These are phyloP conservation scores for Hericium alpestre DNA, from an alignment of 768 basidiomycete species.

Conservation along the genomic window DNA sequence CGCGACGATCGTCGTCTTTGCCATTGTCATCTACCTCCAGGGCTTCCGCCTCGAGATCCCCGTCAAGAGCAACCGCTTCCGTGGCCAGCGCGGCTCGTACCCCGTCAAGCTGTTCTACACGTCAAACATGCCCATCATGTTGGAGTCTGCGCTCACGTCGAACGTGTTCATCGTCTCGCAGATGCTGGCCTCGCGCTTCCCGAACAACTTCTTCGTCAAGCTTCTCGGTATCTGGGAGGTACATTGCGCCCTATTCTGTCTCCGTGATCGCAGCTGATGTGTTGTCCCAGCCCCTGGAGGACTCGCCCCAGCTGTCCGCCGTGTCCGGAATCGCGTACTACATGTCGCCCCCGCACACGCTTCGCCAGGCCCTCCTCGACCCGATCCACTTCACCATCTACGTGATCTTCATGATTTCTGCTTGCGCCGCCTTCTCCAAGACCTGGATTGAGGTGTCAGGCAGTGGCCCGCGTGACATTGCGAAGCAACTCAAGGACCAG, in stretches of 20 bases:
- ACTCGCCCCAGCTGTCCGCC: constrained; percentile 85
- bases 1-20: constrained; percentile 86
- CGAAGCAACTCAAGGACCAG: constrained; percentile 97
- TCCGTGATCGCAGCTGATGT: background rate
- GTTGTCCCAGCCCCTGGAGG: constrained; percentile 72
- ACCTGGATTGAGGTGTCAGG: constrained; percentile 99
- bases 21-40: constrained; percentile 94
- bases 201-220: constrained; percentile 78
- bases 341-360: constrained; percentile 94
- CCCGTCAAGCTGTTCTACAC: constrained; percentile 99
- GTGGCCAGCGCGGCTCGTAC: constrained; percentile 92
- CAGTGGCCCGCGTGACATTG: constrained; percentile 88
- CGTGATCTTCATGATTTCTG: constrained; percentile 84
- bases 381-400: constrained; percentile 90
- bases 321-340: constrained; percentile 92
- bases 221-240: constrained; percentile 99
- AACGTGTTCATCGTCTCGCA: constrained; percentile 95
- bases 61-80: constrained; percentile 91
- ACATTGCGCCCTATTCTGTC: constrained; percentile 13
- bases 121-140: constrained; percentile 99
- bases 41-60: constrained; percentile 99
- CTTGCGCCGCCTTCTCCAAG: constrained; percentile 96
- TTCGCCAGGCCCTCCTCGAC: constrained; percentile 79
- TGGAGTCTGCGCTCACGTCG: constrained; percentile 83
- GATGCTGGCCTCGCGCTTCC: constrained; percentile 90